These are phyloP conservation scores for Suhomyces coccinellae DNA, from an alignment of 1,139 yeast genomes.

Conservation along the genomic window DNA sequence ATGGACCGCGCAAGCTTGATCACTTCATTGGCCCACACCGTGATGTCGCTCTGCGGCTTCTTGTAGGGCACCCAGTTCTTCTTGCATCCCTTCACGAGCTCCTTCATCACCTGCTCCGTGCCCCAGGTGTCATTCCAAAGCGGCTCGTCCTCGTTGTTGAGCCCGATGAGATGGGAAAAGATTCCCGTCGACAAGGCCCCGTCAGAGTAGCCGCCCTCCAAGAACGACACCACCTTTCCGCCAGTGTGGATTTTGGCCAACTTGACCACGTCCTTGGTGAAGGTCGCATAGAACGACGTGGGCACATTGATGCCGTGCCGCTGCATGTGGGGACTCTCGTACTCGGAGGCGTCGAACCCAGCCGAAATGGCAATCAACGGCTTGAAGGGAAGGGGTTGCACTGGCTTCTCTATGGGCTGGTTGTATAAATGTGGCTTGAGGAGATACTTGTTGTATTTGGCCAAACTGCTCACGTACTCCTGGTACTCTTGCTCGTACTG, in stretches of 20 bases:
- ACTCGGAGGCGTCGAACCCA: conserved; percentile 88
- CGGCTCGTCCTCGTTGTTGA: conserved; percentile 46
- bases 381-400: conserved; percentile 56
- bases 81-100: conserved; percentile 68
- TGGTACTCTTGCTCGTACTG: conserved; percentile 44
- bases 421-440: conserved; percentile 32
- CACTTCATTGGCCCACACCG: conserved; percentile 69
- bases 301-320: conserved; percentile 84
- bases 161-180: conserved; percentile 73
- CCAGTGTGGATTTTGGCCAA: conserved; percentile 61
- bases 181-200: conserved; percentile 81
- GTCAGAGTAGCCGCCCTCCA: conserved; percentile 89
- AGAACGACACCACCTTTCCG: conserved; percentile 66
- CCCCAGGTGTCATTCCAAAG: conserved; percentile 70
- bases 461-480: conserved; percentile 28
- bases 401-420: conserved; percentile 29
- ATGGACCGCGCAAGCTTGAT: conserved; percentile 65
- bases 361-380: conserved; percentile 77
- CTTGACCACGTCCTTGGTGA: conserved; percentile 70
- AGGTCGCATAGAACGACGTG: conserved; percentile 71
- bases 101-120: conserved; percentile 60
- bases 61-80: conserved; percentile 63
- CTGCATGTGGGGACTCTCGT: conserved; percentile 81
- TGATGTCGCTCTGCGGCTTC: conserved; percentile 45
- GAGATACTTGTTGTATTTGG: conserved; percentile 31